Conservation (phyloP, 768 basidiomycete genomes). For the Panaeolus cyanescens region DNA sequence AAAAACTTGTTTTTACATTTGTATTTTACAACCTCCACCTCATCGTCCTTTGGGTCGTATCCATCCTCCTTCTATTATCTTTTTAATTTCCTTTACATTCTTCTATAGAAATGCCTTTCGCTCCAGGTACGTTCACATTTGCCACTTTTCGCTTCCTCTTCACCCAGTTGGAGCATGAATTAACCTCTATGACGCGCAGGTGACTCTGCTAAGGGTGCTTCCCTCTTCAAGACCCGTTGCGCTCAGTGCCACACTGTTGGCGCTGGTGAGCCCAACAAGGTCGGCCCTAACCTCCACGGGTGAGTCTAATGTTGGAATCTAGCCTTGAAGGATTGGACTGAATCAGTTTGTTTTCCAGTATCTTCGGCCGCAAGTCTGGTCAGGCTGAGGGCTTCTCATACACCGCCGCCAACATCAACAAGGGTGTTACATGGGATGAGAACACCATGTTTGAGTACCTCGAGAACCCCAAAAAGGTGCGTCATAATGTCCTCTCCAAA, state of each 20-base stretch:
- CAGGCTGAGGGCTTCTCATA: slow-evolving; percentile 86
- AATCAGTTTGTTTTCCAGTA: slow-evolving; percentile 36
- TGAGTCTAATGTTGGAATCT: slow-evolving; percentile 36
- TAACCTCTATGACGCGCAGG: slow-evolving; percentile 39
- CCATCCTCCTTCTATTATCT: slow-evolving; percentile 14
- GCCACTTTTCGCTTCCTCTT: slow-evolving; percentile 44
- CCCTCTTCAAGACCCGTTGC: slow-evolving; percentile 95
- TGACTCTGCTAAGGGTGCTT: slow-evolving; percentile 88
- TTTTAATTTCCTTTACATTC: slow-evolving; percentile 16
- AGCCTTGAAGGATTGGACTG: background rate
- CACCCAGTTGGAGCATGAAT: slow-evolving; percentile 14
- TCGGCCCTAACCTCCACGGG: slow-evolving; percentile 96
- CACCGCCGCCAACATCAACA: slow-evolving; percentile 94
- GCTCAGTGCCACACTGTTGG: slow-evolving; percentile 92
- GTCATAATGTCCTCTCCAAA: background rate
- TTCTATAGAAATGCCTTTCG: slow-evolving; percentile 36
- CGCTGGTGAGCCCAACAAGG: slow-evolving; percentile 78
- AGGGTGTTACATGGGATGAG: slow-evolving; percentile 87
- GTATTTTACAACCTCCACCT: slow-evolving; percentile 1
- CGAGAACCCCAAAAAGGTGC: slow-evolving; percentile 95
- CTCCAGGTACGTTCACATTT: slow-evolving; percentile 35
- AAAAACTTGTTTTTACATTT: slow-evolving; percentile 5
- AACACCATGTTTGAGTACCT: slow-evolving; percentile 93
- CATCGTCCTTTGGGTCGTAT: background rate
- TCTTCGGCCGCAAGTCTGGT: slow-evolving; percentile 88